These are phyloP conservation scores for Hibiscus trionum DNA, from an alignment of 345 rosid species.

Conservation along the genomic window DNA sequence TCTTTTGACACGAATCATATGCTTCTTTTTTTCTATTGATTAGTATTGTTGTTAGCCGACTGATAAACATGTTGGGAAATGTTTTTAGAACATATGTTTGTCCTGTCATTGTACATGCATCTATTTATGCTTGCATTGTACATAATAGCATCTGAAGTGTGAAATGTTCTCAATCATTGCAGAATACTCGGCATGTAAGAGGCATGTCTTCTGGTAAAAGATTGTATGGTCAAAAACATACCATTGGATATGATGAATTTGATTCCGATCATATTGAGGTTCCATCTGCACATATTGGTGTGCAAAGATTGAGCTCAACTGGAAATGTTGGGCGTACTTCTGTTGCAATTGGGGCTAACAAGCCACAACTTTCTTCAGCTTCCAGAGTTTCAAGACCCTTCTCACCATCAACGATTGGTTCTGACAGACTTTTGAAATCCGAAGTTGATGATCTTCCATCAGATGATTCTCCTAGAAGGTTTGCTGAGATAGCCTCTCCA, in stretches of 20 bases:
- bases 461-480: constrained; percentile 55
- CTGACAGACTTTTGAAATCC: constrained; percentile 32
- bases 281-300: constrained; percentile 40
- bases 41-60: not conserved
- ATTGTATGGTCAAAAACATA: constrained; percentile 34
- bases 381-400: constrained; percentile 33
- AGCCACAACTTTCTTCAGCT: constrained; percentile 32
- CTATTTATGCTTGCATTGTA: not conserved
- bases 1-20: not conserved
- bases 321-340: constrained; percentile 39
- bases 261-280: constrained; percentile 47
- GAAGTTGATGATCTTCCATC: constrained; percentile 40
- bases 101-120: not conserved
- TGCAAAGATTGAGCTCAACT: constrained; percentile 39
- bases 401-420: constrained; percentile 33
- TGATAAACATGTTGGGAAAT: constrained; percentile 2
- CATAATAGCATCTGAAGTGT: constrained; percentile 14
- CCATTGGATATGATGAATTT: constrained; percentile 37
- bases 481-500: constrained; percentile 53
- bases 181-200: constrained; percentile 40
- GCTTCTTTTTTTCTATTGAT: not conserved
- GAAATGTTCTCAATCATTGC: constrained; percentile 15
- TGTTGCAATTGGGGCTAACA: constrained; percentile 42
- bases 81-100: constrained; percentile 1
- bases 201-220: constrained; percentile 40